Evolutionary conservation across 805 yeast species (phyloP).

Genomic region (Monosporozyma aquatica): DNA sequence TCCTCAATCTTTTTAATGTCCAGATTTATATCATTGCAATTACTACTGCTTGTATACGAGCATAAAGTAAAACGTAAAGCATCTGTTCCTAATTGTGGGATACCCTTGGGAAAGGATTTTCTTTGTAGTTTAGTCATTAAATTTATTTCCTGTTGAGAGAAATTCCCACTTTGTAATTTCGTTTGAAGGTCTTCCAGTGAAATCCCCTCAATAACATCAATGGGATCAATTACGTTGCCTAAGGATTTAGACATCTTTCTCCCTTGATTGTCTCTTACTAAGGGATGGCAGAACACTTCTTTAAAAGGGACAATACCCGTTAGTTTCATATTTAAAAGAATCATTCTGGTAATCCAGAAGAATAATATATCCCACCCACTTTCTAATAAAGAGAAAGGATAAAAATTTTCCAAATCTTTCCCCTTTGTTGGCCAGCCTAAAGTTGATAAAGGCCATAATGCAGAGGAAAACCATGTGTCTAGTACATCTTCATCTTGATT

Average conservation of each 20-base stretch:
- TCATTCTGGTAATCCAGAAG: slow-evolving; percentile 98
- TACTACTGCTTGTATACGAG: slow-evolving; percentile 95
- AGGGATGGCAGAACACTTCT: slow-evolving; percentile 97
- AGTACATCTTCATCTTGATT: slow-evolving; percentile 95
- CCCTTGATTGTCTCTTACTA: slow-evolving; percentile 96
- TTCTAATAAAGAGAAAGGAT: slow-evolving; percentile 87
- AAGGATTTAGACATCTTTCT: slow-evolving; percentile 96
- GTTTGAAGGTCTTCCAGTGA: slow-evolving; percentile 66
- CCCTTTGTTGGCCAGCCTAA: slow-evolving; percentile 87
- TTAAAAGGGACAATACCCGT: slow-evolving; percentile 79
- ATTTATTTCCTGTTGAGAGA: slow-evolving; percentile 75
- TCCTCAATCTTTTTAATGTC: slow-evolving; percentile 95
- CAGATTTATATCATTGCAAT: slow-evolving; percentile 92
- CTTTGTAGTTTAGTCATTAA: slow-evolving; percentile 81
- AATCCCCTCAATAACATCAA: slow-evolving; percentile 85
- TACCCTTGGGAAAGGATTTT: slow-evolving; percentile 83
- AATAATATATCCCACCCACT: slow-evolving; percentile 98
- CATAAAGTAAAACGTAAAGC: slow-evolving; percentile 95
- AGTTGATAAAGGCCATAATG: slow-evolving; percentile 94
- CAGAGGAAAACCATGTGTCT: slow-evolving; percentile 99
- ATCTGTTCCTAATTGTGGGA: slow-evolving; percentile 98
- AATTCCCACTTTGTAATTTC: slow-evolving; percentile 67
- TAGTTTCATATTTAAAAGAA: slow-evolving; percentile 76
- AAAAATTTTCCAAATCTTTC: slow-evolving; percentile 61
- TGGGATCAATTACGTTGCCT: slow-evolving; percentile 93